Conservation (phyloP, 192 early-diverging fungal species). For the Coemansia sp. region DNA sequence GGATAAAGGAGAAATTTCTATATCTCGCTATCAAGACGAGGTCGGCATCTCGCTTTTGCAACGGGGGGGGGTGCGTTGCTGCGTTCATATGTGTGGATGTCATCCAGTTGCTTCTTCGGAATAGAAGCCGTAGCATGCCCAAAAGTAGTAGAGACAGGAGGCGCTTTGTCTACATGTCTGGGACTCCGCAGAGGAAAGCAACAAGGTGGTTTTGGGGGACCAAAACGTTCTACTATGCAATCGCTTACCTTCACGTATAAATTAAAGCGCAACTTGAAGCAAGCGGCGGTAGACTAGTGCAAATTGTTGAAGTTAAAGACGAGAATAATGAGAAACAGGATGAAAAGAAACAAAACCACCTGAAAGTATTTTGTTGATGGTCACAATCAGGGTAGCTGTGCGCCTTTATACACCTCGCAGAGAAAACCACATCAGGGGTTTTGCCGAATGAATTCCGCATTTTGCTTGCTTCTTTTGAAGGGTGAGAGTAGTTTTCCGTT, state of each 20-base stretch:
- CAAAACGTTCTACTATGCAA: neutral
- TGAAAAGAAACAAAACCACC: conserved; percentile 2
- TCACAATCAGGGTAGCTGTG: neutral
- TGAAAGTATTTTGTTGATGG: conserved; percentile 3
- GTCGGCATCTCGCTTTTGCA: too few relatives aligned
- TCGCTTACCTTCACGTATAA: neutral
- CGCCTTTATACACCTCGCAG: neutral
- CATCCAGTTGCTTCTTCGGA: neutral
- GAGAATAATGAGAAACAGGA: neutral
- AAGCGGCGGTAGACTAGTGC: neutral
- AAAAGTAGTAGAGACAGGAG: neutral
- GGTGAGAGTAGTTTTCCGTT: too few relatives aligned
- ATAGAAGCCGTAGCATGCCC: neutral
- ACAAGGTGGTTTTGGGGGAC: neutral
- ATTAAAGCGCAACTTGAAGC: neutral
- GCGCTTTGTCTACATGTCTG: too few relatives aligned
- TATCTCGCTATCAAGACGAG: too few relatives aligned
- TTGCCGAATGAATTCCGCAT: conserved; percentile 4
- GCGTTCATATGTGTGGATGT: neutral
- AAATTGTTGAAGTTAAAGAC: neutral
- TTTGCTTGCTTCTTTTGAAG: neutral
- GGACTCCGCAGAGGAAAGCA: neutral
- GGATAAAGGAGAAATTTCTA: too few relatives aligned
- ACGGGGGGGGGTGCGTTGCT: neutral
- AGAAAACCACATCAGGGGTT: neutral